Percentiles rank a stretch among this genome's conserved stretches.
Evolutionary conservation across 129 eudicot genomes (phyloP).

Genomic region (Tagetes patula): DNA sequence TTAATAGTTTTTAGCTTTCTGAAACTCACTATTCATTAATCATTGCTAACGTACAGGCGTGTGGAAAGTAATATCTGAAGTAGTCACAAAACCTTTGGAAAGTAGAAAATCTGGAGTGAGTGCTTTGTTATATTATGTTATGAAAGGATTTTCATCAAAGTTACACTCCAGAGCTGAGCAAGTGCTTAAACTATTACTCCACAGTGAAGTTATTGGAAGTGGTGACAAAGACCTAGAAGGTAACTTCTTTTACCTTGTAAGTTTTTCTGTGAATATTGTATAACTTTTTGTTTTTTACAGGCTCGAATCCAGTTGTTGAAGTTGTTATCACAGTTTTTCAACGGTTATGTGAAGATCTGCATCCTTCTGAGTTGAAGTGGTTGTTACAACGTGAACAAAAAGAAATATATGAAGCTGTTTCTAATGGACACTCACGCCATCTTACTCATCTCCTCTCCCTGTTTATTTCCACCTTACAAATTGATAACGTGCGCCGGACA

Average conservation of each 20-base stretch:
- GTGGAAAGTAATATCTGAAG: slow-evolving; percentile 55
- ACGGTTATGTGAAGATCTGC: slow-evolving; percentile 60
- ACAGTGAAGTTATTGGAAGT: slow-evolving; percentile 41
- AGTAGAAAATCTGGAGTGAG: slow-evolving; percentile 62
- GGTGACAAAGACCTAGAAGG: slow-evolving; percentile 59
- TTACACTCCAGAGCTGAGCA: slow-evolving; percentile 72
- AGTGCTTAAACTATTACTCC: slow-evolving; percentile 48
- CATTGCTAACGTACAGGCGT: slow-evolving; percentile 46
- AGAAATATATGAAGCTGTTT: slow-evolving; percentile 36
- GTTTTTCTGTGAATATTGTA: background rate
- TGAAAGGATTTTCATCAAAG: slow-evolving; percentile 76
- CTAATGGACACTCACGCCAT: slow-evolving; percentile 41
- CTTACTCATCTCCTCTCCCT: slow-evolving; percentile 65
- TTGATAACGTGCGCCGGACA: slow-evolving; percentile 38
- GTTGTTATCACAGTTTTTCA: slow-evolving; percentile 51
- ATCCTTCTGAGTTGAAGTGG: slow-evolving; percentile 38
- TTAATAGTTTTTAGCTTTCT: background rate
- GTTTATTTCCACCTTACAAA: slow-evolving; percentile 54
- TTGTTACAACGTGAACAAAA: slow-evolving; percentile 47
- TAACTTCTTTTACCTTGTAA: slow-evolving; percentile 23
- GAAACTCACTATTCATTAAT: background rate
- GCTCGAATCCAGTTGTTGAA: slow-evolving; percentile 54
- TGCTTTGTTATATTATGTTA: slow-evolving; percentile 57
- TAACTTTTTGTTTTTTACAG: slow-evolving; percentile 35
- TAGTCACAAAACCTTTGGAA: slow-evolving; percentile 55